A percentile compares a stretch with the other conserved stretches of the same genome.
Conservation (phyloP, 148 eudicot genomes). For the Rhododendron vialii region DNA sequence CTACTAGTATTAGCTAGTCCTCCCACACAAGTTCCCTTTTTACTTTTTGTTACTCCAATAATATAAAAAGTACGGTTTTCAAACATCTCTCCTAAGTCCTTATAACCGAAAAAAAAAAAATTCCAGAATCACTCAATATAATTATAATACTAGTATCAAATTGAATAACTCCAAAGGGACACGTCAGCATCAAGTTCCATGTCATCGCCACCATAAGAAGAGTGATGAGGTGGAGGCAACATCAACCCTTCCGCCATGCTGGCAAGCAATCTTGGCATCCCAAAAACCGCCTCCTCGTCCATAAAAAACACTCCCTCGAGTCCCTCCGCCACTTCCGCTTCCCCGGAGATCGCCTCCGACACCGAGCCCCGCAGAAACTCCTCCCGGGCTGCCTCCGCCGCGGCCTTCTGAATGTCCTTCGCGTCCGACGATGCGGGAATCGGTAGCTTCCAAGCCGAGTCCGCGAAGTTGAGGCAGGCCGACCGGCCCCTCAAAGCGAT, state of each 20-base stretch:
- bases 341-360: background rate
- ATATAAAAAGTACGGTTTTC: background rate
- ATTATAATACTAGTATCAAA: background rate
- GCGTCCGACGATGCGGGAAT: slow-evolving; percentile 24
- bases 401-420: slow-evolving; percentile 48
- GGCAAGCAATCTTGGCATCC: slow-evolving; percentile 44
- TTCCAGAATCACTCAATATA: background rate
- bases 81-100: background rate
- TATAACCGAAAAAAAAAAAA: background rate
- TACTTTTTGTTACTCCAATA: too few relatives aligned
- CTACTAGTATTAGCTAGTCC: too few relatives aligned
- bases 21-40: background rate
- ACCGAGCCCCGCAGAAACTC: slow-evolving; percentile 11
- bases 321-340: background rate
- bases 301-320: slow-evolving; percentile 13
- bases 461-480: slow-evolving; percentile 51
- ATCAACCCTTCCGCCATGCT: slow-evolving; percentile 72
- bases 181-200: slow-evolving; percentile 18
- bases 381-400: slow-evolving; percentile 42
- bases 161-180: slow-evolving; percentile 37
- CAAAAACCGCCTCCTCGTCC: slow-evolving; percentile 50
- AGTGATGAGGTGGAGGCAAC: slow-evolving; percentile 25
- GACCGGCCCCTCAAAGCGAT: slow-evolving; percentile 36
- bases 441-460: slow-evolving; percentile 45
- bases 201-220: slow-evolving; percentile 17